A percentile compares a stretch with the other conserved stretches of the same genome.
phyloP scores from a whole-genome alignment of 2,329 filamentous ascomycete genomes.

The Talaromyces verruculosus region DNA sequence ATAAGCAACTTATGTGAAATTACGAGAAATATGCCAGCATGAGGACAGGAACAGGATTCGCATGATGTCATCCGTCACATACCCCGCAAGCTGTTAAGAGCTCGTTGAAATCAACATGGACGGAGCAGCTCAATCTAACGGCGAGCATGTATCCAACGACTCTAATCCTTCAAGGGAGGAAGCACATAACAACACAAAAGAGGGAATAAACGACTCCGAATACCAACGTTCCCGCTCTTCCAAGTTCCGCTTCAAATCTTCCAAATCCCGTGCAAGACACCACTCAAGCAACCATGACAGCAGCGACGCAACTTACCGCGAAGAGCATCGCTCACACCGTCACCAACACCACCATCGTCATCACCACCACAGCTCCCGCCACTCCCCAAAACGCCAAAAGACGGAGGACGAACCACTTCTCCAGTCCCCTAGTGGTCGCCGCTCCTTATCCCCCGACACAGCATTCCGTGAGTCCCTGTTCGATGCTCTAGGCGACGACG shows the following conservation, averaged over 20 bases:
- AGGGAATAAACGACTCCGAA: neutral
- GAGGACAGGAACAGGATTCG: neutral
- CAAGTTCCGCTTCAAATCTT: conserved; percentile 40
- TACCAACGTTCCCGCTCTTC: conserved; percentile 22
- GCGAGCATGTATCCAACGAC: neutral
- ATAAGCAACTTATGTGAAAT: neutral
- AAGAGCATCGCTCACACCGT: conserved; percentile 13
- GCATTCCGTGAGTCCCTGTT: conserved; percentile 94
- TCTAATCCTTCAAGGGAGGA: neutral
- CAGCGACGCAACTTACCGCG: neutral
- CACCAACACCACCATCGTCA: conserved; percentile 25
- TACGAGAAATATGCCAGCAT: neutral
- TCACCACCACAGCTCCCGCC: conserved; percentile 27
- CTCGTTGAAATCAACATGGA: conserved; percentile 8
- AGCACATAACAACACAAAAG: too few relatives aligned
- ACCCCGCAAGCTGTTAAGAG: conserved; percentile 3
- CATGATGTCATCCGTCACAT: conserved; percentile 18
- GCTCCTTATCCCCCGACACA: conserved; percentile 62
- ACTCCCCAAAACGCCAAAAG: conserved; percentile 31
- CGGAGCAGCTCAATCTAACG: neutral
- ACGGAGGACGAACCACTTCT: conserved; percentile 17
- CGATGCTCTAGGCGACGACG: conserved; percentile 94
- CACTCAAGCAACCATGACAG: conserved; percentile 9
- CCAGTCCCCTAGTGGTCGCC: conserved; percentile 7
- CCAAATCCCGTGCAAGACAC: conserved; percentile 19